Evolutionary conservation across 441 rosid genomes (phyloP).

Genomic region (Biscutella laevigata): DNA sequence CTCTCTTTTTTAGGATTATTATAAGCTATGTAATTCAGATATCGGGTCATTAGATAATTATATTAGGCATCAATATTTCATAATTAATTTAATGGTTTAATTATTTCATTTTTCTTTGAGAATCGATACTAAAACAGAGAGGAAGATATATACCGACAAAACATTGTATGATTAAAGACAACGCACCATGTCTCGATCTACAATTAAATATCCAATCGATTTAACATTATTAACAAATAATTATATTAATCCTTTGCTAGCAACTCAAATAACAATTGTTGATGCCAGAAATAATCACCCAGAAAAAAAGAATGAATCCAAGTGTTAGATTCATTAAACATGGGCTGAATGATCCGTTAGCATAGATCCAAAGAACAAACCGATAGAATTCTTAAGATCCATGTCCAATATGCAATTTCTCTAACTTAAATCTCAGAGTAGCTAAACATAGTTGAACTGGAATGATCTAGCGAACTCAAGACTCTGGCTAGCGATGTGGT

Average conservation of each 20-base stretch:
- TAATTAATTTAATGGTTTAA: neutral
- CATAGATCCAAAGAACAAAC: too few species aligned
- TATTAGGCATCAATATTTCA: neutral
- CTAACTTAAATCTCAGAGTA: too few species aligned
- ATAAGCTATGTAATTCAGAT: neutral
- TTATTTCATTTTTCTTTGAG: neutral
- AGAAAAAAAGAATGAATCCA: too few species aligned
- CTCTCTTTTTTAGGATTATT: neutral
- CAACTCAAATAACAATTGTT: neutral
- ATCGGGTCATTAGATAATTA: neutral
- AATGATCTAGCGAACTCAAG: too few species aligned
- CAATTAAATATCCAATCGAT: constrained; percentile 6
- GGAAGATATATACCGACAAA: constrained; percentile 19
- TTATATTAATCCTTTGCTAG: constrained; percentile 4
- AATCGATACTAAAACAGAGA: neutral
- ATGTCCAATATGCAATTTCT: too few species aligned
- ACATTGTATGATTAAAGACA: constrained; percentile 23
- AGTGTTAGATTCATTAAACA: too few species aligned
- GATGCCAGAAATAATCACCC: too few species aligned
- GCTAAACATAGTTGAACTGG: too few species aligned
- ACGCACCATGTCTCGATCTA: constrained; percentile 22
- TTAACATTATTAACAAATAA: constrained; percentile 19
- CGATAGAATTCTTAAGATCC: too few species aligned
- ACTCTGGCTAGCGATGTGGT: too few species aligned
- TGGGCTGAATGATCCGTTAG: too few species aligned